Base-by-base conservation (phyloP, 305 asterid species). In the Coffea humblotiana region DNA sequence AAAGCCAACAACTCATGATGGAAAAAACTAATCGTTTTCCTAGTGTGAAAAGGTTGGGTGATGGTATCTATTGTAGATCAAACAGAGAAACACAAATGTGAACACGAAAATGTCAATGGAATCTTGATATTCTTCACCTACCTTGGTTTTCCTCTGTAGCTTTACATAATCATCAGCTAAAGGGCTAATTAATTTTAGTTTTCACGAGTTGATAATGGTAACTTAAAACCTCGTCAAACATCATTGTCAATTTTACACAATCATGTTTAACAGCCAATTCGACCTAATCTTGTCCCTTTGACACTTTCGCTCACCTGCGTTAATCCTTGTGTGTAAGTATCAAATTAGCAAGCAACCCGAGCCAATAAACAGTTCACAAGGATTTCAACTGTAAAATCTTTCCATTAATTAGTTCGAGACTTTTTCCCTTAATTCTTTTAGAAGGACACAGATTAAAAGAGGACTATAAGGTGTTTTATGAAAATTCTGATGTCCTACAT, bases 71-170 rank as follows among this genome's bases (percentile, higher is more conserved):
- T 51, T 0, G 10, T 6, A 72, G 72, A 54, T 45, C 19, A 25
- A 78, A n/a, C 51, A 64, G 66, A 78, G 9, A 27, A 76, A 77
- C 49, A 69, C 54, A 51, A 75, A 76, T 83, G 86, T 83, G 87
- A 84, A 84, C 82, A n/a, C 43, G 15, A 74, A 74, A 27, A 27
- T 54, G 77, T 83, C 77, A 72, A 80, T 80, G 80, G 86, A 77
- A 84, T 84, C 87, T 84, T 80, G 78, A 66, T 77, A 19, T 21
- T 8, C 25, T 81, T 75, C 77, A 80, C 82, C 82, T 73, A 80
- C 77, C 80, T 74, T 12, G 18, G 25, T n/a, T 80, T 63, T n/a
- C 21, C 25, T 13, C 43, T 32, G 12, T 11, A 75, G 5, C 16
- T 69, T 18, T 18, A 19, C 51, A 71, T 27, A 71, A 45, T 71